Conservation (phyloP, 192 early-diverging fungal genomes). For the Umbelopsis sp. region DNA sequence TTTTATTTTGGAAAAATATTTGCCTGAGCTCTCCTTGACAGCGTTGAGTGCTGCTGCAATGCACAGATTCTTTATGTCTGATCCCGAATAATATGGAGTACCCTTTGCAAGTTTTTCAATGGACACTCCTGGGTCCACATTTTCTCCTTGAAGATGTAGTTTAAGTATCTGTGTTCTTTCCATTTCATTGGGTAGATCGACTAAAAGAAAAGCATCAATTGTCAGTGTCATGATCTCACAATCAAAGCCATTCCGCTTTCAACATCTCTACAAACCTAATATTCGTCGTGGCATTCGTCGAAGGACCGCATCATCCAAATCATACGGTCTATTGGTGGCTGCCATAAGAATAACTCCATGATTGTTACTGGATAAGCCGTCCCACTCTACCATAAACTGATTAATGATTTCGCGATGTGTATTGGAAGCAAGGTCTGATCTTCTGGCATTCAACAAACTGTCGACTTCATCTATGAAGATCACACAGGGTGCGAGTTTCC, state of each 20-base stretch:
- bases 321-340: constrained; percentile 96
- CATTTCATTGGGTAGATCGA: constrained; percentile 83
- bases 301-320: constrained; percentile 95
- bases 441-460: constrained; percentile 78
- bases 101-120: constrained; percentile 66
- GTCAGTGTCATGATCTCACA: not conserved
- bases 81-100: constrained; percentile 87
- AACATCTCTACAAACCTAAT: constrained; percentile 49
- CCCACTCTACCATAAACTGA: constrained; percentile 98
- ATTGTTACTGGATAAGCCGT: constrained; percentile 78
- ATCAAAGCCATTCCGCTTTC: constrained; percentile 1
- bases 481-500: constrained; percentile 92
- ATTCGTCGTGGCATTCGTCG: constrained; percentile 89
- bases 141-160: constrained; percentile 79
- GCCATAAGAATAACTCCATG: constrained; percentile 84
- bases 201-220: constrained; percentile 30
- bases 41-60: constrained; percentile 78
- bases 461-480: constrained; percentile 98
- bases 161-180: constrained; percentile 76
- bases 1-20: not conserved
- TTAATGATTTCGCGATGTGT: constrained; percentile 83
- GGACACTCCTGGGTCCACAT: constrained; percentile 56
- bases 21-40: constrained; percentile 57
- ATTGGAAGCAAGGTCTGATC: constrained; percentile 52
- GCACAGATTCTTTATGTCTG: constrained; percentile 94